Evolutionary conservation across 148 eudicot genomes (phyloP), one percentile per base, ranked within the genome.

Genomic region (Drosera capensis): DNA sequence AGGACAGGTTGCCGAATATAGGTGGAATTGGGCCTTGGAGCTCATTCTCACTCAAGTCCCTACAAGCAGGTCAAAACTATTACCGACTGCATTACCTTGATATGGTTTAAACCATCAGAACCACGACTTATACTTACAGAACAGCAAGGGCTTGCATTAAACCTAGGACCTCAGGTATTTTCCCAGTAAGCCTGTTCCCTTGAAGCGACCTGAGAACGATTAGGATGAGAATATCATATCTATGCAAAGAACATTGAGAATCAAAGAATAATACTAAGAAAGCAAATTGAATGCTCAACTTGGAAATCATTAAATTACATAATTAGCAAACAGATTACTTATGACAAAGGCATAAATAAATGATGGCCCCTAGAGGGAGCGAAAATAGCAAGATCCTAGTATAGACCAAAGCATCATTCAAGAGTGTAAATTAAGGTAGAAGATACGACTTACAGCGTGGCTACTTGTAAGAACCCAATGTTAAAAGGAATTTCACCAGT

Each of bases 121-220:
- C 34, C 1, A 24, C 25, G n/a, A 25, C 2, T 28, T 37, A 26
- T 23, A 48, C 81, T 68, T 69, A 79, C 86, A 79, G 36, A 43
- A 79, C 86, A 51, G 86, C 86, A 14, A 79, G 75, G 23, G 86
- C 86, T 64, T 79, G 86, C 86, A 79, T 79, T 7, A 79, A 66
- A 43, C 86, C 86, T 1, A 79, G 59, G 55, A 79, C 86, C 21
- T 75, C 81, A 1, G 86, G 86, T 31, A 79, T 79, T 51, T 56
- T 67, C 20, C 86, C 86, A 18, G 71, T 66, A 22, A 79, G 46
- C 68, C 52, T 68, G 40, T 79, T 79, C 23, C 82, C 82, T 58
- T 79, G 86, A 23, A 79, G 70, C 17, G 86, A 79, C 57, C 86
- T 79, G 54, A 19, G 8, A 40, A 43, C n/a, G n/a, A n/a, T n/a